Evolutionary conservation across 2,329 filamentous ascomycete species (phyloP).

Genomic region (Botryotinia narcissicola): DNA sequence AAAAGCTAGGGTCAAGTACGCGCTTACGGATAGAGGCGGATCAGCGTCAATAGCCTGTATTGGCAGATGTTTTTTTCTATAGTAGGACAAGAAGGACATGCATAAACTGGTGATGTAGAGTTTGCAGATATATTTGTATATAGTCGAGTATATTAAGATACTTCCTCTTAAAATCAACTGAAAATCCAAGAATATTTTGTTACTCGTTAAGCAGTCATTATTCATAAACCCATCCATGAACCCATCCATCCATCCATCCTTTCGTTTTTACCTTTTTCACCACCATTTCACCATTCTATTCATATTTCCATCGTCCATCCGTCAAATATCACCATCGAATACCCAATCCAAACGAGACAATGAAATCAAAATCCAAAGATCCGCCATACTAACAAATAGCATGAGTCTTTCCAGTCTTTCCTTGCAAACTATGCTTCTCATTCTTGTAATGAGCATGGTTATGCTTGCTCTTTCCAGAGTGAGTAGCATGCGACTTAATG

Average conservation of each 20-base stretch:
- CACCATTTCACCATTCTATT: not conserved
- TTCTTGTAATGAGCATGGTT: slow-evolving; percentile 54
- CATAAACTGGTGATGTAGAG: not conserved
- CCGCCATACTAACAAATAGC: slow-evolving; percentile 63
- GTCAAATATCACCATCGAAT: not conserved
- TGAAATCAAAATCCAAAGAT: not conserved
- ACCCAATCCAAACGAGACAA: not conserved
- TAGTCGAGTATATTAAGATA: not conserved
- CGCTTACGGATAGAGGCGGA: not conserved
- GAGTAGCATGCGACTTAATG: slow-evolving; percentile 55
- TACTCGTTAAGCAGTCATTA: not conserved
- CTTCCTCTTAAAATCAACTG: not conserved
- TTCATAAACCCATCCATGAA: not conserved
- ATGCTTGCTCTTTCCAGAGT: slow-evolving; percentile 52
- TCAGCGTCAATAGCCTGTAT: not conserved
- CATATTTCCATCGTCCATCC: not conserved
- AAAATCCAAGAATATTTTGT: not conserved
- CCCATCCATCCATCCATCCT: not conserved
- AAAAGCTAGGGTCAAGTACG: not conserved
- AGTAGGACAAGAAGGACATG: not conserved
- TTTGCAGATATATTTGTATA: not conserved
- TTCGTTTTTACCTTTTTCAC: not conserved
- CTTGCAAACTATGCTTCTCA: slow-evolving; percentile 84
- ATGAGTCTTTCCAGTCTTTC: slow-evolving; percentile 88
- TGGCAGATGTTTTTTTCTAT: not conserved